These are phyloP conservation scores for Fusarium sarcochroum DNA, from an alignment of 2,329 filamentous ascomycete species.

Conservation along the genomic window DNA sequence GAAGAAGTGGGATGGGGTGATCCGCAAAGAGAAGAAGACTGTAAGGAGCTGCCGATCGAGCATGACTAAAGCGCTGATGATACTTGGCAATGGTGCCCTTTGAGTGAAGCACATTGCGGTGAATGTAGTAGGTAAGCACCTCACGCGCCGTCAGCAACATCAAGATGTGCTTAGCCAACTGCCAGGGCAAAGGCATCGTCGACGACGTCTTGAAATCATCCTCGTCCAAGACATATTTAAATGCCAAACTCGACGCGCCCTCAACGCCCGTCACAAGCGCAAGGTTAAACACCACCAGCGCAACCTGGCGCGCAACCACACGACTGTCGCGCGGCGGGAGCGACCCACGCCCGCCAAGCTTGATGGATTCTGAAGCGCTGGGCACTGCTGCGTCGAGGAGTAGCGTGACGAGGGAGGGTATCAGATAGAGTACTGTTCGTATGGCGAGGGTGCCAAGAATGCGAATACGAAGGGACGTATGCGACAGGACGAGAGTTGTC, in stretches of 20 bases:
- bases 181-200: conserved; percentile 67
- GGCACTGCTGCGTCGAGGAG: conserved; percentile 80
- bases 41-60: conserved; percentile 68
- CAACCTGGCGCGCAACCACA: conserved; percentile 54
- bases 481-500: conserved; percentile 84
- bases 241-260: conserved; percentile 57
- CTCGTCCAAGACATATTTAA: conserved; percentile 51
- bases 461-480: conserved; percentile 82
- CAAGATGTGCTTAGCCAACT: conserved; percentile 64
- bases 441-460: conserved; percentile 77
- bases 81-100: conserved; percentile 56
- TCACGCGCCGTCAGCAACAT: conserved; percentile 64
- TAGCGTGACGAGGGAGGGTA: conserved; percentile 81
- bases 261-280: conserved; percentile 60
- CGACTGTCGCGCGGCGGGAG: conserved; percentile 62
- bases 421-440: conserved; percentile 77
- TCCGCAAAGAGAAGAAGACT: conserved; percentile 76
- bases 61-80: conserved; percentile 65
- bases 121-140: conserved; percentile 79
- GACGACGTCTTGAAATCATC: conserved; percentile 64
- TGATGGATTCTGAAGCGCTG: conserved; percentile 76
- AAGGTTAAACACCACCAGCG: conserved; percentile 63
- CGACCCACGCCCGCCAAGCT: conserved; percentile 70
- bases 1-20: conserved; percentile 74
- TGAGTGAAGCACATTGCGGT: conserved; percentile 78